A percentile compares a stretch with the other conserved stretches of the same genome.
Conservation (phyloP, 805 yeast genomes). For the Metschnikowia lachancei region DNA sequence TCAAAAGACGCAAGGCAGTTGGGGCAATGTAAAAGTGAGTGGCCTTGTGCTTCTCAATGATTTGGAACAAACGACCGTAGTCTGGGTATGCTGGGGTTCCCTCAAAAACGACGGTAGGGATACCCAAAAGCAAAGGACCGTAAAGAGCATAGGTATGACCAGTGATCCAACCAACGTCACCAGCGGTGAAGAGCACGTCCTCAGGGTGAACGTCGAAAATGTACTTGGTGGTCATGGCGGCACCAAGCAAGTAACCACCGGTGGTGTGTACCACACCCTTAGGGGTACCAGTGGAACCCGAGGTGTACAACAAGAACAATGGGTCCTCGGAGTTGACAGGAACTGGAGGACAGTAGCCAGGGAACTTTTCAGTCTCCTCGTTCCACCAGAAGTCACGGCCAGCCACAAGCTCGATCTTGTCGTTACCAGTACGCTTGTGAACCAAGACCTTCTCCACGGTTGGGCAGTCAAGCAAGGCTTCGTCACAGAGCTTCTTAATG, state of each 20-base stretch:
- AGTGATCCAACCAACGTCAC: conserved; percentile 90
- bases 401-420: conserved; percentile 45
- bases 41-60: conserved; percentile 66
- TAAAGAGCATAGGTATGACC: conserved; percentile 83
- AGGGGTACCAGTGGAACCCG: conserved; percentile 88
- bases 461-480: conserved; percentile 66
- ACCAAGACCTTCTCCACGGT: conserved; percentile 68
- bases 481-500: conserved; percentile 80
- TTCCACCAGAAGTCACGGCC: conserved; percentile 79
- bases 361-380: conserved; percentile 61
- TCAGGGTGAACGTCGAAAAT: conserved; percentile 73
- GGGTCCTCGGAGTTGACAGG: conserved; percentile 81
- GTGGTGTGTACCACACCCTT: conserved; percentile 83
- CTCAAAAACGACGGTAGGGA: conserved; percentile 77
- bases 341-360: conserved; percentile 69
- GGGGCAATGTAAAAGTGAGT: conserved; percentile 85
- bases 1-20: conserved; percentile 73
- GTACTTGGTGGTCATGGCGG: conserved; percentile 70
- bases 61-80: conserved; percentile 77
- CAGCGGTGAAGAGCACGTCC: conserved; percentile 79
- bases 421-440: conserved; percentile 68
- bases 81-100: conserved; percentile 87
- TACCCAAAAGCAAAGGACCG: conserved; percentile 76
- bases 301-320: conserved; percentile 74
- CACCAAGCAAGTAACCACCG: conserved; percentile 75